A percentile compares a stretch with the other conserved stretches of the same genome.
phyloP scores from a whole-genome alignment of 768 basidiomycete species.

The Rhodotorula toruloides region DNA sequence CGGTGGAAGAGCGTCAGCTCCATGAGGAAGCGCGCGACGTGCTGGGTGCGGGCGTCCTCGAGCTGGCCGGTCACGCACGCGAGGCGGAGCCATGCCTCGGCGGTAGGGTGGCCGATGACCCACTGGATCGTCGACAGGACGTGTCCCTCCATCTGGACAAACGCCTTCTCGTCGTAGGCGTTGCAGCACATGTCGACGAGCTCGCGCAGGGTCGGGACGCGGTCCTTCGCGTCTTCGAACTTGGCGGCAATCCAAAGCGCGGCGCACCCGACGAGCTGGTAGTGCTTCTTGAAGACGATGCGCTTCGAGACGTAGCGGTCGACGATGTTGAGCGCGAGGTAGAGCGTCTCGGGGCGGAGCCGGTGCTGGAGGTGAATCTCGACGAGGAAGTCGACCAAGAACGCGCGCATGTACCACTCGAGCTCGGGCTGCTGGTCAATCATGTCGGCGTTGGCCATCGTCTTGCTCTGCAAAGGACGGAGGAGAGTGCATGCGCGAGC shows the following conservation, averaged over 20 bases:
- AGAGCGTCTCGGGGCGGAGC: constrained; percentile 94
- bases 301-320: constrained; percentile 98
- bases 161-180: constrained; percentile 93
- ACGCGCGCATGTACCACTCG: constrained; percentile 98
- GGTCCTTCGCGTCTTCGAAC: constrained; percentile 98
- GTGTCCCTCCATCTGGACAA: constrained; percentile 98
- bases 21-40: constrained; percentile 97
- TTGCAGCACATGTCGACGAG: constrained; percentile 91
- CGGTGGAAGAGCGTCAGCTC: constrained; percentile 97
- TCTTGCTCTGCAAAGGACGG: constrained; percentile 58
- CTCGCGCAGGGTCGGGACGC: constrained; percentile 90
- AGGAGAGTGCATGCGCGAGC: constrained; percentile 5
- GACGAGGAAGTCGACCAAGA: constrained; percentile 96
- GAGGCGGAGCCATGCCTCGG: constrained; percentile 89
- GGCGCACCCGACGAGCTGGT: constrained; percentile 96
- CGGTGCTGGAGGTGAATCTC: constrained; percentile 98
- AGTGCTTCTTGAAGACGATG: constrained; percentile 97
- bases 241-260: constrained; percentile 99
- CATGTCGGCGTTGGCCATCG: constrained; percentile 84
- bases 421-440: constrained; percentile 99
- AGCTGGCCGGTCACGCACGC: constrained; percentile 50
- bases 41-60: constrained; percentile 86
- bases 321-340: constrained; percentile 96
- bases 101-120: constrained; percentile 93
- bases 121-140: constrained; percentile 93